These are phyloP conservation scores for Cudoniella acicularis DNA, from an alignment of 495 filamentous ascomycete genomes.

Conservation along the genomic window DNA sequence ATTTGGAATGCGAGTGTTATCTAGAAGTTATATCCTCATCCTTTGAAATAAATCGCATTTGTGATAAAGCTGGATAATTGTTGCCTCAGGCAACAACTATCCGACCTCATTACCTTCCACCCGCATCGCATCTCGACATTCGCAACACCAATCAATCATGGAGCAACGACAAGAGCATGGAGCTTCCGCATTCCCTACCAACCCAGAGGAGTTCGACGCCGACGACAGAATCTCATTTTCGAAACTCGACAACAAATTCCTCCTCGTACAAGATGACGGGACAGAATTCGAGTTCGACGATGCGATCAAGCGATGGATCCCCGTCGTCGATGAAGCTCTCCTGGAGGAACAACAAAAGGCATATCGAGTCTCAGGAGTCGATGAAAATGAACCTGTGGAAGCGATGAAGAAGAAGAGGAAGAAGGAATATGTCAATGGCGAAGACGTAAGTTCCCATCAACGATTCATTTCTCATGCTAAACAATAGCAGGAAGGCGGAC, in stretches of 20 bases:
- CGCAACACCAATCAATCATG: constrained; percentile 3
- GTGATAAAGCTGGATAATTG: too few relatives aligned
- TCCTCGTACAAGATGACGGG: constrained; percentile 81
- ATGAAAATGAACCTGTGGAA: constrained; percentile 54
- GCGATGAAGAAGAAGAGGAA: constrained; percentile 67
- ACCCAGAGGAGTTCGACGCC: constrained; percentile 69
- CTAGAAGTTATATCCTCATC: too few relatives aligned
- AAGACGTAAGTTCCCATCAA: constrained; percentile 54
- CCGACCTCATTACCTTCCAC: too few relatives aligned
- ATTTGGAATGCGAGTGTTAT: too few relatives aligned
- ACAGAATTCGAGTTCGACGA: constrained; percentile 80
- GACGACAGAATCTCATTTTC: constrained; percentile 88
- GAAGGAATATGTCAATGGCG: constrained; percentile 56
- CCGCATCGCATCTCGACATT: too few relatives aligned
- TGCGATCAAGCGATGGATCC: constrained; percentile 72
- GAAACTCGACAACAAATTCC: constrained; percentile 71
- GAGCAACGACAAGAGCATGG: constrained; percentile 14
- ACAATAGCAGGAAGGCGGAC: constrained; percentile 28
- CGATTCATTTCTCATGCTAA: too few relatives aligned
- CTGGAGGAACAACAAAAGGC: constrained; percentile 72
- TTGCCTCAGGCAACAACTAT: too few relatives aligned
- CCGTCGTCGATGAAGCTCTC: constrained; percentile 75
- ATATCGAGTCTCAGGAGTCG: constrained; percentile 67
- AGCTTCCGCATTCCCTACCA: constrained; percentile 55
- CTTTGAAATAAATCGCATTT: too few relatives aligned